Conservation (phyloP, 2,329 filamentous ascomycete genomes). For the Xylariales sp. region DNA sequence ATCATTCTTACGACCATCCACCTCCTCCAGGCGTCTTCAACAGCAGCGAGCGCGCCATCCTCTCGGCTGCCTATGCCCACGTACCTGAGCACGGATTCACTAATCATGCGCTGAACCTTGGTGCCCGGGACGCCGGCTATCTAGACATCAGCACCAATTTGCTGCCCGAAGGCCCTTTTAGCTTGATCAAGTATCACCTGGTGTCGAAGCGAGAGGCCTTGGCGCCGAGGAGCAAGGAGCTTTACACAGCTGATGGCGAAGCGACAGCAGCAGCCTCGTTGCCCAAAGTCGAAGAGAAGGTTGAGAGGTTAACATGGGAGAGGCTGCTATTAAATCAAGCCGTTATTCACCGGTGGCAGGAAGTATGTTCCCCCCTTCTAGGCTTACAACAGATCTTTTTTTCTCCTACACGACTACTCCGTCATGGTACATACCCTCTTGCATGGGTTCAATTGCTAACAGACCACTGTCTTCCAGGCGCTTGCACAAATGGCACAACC, state of each 20-base stretch:
- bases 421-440: no score
- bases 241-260: conserved; percentile 30
- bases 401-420: neutral
- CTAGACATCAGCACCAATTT: conserved; percentile 81
- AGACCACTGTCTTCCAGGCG: conserved; percentile 65
- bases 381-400: neutral
- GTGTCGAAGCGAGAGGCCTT: conserved; percentile 61
- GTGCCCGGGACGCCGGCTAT: conserved; percentile 80
- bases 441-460: no score
- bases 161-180: conserved; percentile 74
- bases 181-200: conserved; percentile 76
- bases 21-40: conserved; percentile 58
- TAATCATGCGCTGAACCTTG: conserved; percentile 64
- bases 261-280: conserved; percentile 25
- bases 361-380: conserved; percentile 50
- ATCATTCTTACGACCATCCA: conserved; percentile 73
- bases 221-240: conserved; percentile 29
- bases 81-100: conserved; percentile 84
- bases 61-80: conserved; percentile 74
- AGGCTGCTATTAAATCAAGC: conserved; percentile 70
- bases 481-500: conserved; percentile 88
- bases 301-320: conserved; percentile 70
- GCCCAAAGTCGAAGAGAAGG: conserved; percentile 57
- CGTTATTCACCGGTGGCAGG: conserved; percentile 77
- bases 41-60: conserved; percentile 67